Conservation (phyloP, 139 green algal species). For the Tetraselmis chui region DNA sequence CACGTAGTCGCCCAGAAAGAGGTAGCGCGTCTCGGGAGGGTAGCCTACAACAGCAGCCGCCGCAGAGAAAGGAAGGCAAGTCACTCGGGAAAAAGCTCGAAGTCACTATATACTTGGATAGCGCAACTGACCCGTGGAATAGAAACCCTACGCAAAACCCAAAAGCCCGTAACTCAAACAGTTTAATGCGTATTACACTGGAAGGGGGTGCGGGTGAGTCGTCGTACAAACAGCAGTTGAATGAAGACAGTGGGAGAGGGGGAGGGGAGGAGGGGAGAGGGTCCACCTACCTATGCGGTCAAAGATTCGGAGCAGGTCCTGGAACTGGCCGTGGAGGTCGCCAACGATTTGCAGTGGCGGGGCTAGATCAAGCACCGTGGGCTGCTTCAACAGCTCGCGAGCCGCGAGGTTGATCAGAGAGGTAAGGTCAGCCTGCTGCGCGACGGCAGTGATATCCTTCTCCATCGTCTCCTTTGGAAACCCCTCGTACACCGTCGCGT, state of each 20-base stretch:
- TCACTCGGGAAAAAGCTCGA: too few species aligned
- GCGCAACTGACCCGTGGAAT: too few species aligned
- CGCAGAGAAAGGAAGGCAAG: too few species aligned
- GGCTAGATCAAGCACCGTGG: background rate
- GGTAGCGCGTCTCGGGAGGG: background rate
- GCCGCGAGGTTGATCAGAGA: background rate
- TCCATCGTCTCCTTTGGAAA: background rate
- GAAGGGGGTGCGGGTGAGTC: too few species aligned
- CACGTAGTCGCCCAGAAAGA: conserved; percentile 15
- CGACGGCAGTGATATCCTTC: background rate
- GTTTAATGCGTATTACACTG: too few species aligned
- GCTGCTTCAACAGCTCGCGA: background rate
- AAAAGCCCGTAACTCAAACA: too few species aligned
- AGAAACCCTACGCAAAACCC: too few species aligned
- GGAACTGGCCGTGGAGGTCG: conserved; percentile 8
- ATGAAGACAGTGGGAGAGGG: too few species aligned
- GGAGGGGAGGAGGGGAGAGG: background rate
- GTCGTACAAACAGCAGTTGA: too few species aligned
- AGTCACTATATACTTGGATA: too few species aligned
- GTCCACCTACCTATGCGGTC: background rate
- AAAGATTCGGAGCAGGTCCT: conserved; percentile 5
- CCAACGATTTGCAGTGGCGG: background rate
- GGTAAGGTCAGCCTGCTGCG: background rate
- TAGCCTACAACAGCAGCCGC: too few species aligned
- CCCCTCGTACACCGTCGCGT: background rate